phyloP scores from a whole-genome alignment of 495 filamentous ascomycete genomes.

The Aspergillus coremiiformis region DNA sequence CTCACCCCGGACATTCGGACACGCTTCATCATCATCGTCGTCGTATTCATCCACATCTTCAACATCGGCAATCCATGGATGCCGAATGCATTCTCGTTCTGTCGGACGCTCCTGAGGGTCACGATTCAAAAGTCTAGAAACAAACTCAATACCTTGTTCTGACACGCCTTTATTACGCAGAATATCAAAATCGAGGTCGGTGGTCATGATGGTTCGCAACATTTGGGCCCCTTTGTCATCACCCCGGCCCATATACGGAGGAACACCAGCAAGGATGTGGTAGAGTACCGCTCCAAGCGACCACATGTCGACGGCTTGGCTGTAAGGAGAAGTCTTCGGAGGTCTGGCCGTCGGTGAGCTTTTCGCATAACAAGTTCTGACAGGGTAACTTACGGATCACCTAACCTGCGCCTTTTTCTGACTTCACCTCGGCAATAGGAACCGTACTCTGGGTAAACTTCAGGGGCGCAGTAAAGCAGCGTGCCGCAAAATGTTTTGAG shows the following conservation, averaged over 20 bases:
- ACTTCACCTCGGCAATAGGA: conserved; percentile 35
- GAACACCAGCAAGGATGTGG: conserved; percentile 62
- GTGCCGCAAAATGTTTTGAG: conserved; percentile 96
- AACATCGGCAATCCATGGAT: conserved; percentile 59
- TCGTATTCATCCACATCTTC: conserved; percentile 35
- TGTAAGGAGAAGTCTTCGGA: conserved; percentile 56
- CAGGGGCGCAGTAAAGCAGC: conserved; percentile 88
- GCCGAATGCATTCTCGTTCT: conserved; percentile 52
- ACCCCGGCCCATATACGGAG: conserved; percentile 66
- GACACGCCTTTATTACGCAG: conserved; percentile 53
- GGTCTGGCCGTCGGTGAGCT: conserved; percentile 26
- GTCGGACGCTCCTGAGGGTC: conserved; percentile 63
- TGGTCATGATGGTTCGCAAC: conserved; percentile 77
- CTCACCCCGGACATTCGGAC: conserved; percentile 40
- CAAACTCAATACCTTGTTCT: conserved; percentile 57
- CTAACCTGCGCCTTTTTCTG: conserved; percentile 46
- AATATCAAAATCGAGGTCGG: conserved; percentile 52
- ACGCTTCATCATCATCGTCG: conserved; percentile 39
- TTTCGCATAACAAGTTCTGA: neutral
- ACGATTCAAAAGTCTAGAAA: conserved; percentile 67
- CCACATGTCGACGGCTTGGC: conserved; percentile 89
- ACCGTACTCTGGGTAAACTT: conserved; percentile 85
- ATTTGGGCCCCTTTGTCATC: conserved; percentile 55
- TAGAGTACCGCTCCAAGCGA: conserved; percentile 88
- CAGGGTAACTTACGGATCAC: conserved; percentile 35